phyloP scores from a whole-genome alignment of 805 yeast genomes.

The Metschnikowia borealis region DNA sequence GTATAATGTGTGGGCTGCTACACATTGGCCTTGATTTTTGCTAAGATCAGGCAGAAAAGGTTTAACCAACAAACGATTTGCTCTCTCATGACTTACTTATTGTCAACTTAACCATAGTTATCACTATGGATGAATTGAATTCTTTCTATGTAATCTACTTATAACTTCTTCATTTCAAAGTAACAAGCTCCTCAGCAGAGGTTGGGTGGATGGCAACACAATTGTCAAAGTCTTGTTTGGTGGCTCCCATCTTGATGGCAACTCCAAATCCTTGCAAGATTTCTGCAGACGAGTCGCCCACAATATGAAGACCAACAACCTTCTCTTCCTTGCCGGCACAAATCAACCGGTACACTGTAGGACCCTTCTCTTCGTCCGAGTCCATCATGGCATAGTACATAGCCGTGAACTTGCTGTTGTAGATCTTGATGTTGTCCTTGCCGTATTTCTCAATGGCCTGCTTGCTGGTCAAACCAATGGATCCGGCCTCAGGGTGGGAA shows the following conservation, averaged over 20 bases:
- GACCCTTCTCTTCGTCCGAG: conserved; percentile 63
- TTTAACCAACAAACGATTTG: no score
- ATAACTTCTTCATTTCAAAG: conserved; percentile 41
- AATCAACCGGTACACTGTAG: conserved; percentile 82
- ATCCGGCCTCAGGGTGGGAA: conserved; percentile 96
- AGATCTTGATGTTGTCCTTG: conserved; percentile 70
- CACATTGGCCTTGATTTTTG: no score
- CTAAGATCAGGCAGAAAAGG: no score
- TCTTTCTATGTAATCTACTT: neutral
- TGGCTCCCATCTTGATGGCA: conserved; percentile 98
- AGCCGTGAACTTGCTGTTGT: conserved; percentile 78
- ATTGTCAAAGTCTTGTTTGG: conserved; percentile 89
- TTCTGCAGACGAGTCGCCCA: conserved; percentile 89
- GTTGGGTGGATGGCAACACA: conserved; percentile 99
- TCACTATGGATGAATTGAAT: neutral
- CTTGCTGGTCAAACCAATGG: conserved; percentile 80
- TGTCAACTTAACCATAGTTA: no score
- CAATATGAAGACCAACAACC: conserved; percentile 91
- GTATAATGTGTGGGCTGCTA: no score
- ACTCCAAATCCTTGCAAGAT: conserved; percentile 98
- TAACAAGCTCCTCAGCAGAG: conserved; percentile 95
- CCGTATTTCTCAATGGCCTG: conserved; percentile 81
- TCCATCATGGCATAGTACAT: conserved; percentile 89
- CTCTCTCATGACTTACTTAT: no score
- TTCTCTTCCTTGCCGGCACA: conserved; percentile 79